phyloP scores from a whole-genome alignment of 805 yeast genomes.

The Metschnikowia borealis region DNA sequence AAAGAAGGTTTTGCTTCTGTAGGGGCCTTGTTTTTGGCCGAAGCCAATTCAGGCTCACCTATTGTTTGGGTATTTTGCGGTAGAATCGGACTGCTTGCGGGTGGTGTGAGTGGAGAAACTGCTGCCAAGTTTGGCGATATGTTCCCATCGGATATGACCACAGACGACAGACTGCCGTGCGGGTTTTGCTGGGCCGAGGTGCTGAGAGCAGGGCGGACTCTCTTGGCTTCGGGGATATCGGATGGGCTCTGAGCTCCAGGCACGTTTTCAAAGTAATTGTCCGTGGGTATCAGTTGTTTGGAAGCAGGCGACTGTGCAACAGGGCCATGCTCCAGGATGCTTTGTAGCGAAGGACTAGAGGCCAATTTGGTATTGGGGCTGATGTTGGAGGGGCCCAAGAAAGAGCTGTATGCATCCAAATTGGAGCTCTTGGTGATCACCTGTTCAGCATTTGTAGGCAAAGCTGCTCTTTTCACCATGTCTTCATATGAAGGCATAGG shows the following conservation, averaged over 20 bases:
- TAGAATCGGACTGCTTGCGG: conserved; percentile 1
- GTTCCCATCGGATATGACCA: not conserved
- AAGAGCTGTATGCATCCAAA: not conserved
- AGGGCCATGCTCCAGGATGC: conserved; percentile 1
- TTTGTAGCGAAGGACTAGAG: conserved; percentile 2
- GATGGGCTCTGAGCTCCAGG: not conserved
- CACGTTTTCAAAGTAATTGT: not conserved
- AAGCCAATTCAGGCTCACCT: not conserved
- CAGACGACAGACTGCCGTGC: not conserved
- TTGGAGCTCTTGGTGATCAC: conserved; percentile 1
- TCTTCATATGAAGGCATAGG: conserved; percentile 1
- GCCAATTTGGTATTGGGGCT: not conserved
- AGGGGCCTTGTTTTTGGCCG: not conserved
- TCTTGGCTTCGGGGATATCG: not conserved
- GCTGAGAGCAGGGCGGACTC: not conserved
- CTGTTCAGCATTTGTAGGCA: not conserved
- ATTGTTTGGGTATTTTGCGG: not conserved
- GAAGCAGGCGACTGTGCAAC: not conserved
- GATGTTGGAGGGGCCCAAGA: not conserved
- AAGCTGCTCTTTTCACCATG: conserved; percentile 1
- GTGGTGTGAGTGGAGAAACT: conserved; percentile 5
- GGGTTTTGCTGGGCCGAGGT: not conserved
- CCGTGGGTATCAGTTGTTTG: not conserved
- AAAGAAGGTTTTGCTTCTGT: conserved; percentile 3
- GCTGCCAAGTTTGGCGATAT: not conserved